Conservation (phyloP, 2,329 filamentous ascomycete genomes). For the Aspergillus glaucus region DNA sequence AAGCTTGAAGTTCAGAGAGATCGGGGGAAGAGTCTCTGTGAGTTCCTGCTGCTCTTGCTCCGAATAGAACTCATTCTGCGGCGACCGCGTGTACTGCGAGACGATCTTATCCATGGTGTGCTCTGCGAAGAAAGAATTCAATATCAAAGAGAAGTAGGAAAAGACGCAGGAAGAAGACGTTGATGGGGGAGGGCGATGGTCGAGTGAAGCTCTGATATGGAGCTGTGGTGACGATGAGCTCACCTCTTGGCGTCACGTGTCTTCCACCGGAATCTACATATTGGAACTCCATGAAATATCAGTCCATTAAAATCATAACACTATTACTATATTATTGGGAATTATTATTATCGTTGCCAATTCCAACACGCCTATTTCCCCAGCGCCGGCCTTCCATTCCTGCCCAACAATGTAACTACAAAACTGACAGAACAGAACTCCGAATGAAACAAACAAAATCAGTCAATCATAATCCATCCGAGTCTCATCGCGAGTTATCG, state of each 20-base stretch:
- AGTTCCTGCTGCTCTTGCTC: constrained; percentile 70
- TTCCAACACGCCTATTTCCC: too few relatives aligned
- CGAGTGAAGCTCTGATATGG: constrained; percentile 11
- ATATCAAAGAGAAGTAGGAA: neutral
- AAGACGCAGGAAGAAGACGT: constrained; percentile 7
- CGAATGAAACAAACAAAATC: too few relatives aligned
- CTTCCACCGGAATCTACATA: neutral
- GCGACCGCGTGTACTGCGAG: constrained; percentile 78
- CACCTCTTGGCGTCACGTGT: constrained; percentile 29
- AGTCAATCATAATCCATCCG: too few relatives aligned
- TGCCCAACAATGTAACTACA: too few relatives aligned
- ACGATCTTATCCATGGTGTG: constrained; percentile 82
- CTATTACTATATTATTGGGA: too few relatives aligned
- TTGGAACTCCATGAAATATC: too few relatives aligned
- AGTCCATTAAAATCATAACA: too few relatives aligned
- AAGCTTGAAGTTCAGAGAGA: constrained; percentile 91
- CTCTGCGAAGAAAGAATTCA: constrained; percentile 2
- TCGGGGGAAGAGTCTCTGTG: constrained; percentile 62
- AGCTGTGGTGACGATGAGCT: constrained; percentile 25
- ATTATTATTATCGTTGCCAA: too few relatives aligned
- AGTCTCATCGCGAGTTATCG: neutral
- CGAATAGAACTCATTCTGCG: constrained; percentile 65
- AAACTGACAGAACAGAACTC: too few relatives aligned
- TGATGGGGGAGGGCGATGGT: constrained; percentile 8
- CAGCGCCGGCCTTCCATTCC: too few relatives aligned